Evolutionary conservation across 148 eudicot genomes (phyloP), one percentile per base, ranked within the genome.

Genomic region (Fagopyrum homotropicum): DNA sequence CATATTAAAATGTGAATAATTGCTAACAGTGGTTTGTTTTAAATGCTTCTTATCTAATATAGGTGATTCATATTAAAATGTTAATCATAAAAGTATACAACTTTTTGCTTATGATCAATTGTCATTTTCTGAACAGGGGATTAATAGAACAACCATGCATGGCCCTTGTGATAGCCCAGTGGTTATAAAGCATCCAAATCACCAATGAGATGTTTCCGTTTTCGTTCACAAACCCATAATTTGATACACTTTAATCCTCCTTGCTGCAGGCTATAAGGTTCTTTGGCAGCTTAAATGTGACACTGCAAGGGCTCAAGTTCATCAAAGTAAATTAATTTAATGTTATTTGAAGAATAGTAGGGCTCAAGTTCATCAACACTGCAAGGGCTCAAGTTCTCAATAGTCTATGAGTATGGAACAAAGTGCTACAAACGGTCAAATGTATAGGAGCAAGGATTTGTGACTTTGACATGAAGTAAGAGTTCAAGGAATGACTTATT

Each of bases 81-180:
- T 48, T 48, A 48, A 7, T 8, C 51, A 48, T 3, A 17, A 26
- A n/a, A 4, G 7, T 4, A 14, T 9, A 19, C 10, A 59, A 4
- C 35, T 59, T 59, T 59, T 22, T 35, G 12, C 64, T 59, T 59
- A 64, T 4, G 11, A 40, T 0, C 8, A 11, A 9, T 9, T 35
- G 46, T 6, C 1, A 12, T 64, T 64, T 35, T 64, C 26, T 45
- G 17, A 64, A 7, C 70, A 91, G 98, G 97, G 90, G 6, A 49
- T 77, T 43, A 81, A 88, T 77, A 91, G 93, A 82, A 79, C 88
- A 70, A 86, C 88, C 17, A 30, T 72, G 49, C 83, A 87, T 66
- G 98, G 95, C 72, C 93, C 91, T 40, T 93, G 98, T 74, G 97
- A 93, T 45, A 93, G 95, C 79, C 98, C 98, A 72, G 98, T 93